Evolutionary conservation across 768 basidiomycete species (phyloP).

Genomic region (Sporobolomyces phaffii): DNA sequence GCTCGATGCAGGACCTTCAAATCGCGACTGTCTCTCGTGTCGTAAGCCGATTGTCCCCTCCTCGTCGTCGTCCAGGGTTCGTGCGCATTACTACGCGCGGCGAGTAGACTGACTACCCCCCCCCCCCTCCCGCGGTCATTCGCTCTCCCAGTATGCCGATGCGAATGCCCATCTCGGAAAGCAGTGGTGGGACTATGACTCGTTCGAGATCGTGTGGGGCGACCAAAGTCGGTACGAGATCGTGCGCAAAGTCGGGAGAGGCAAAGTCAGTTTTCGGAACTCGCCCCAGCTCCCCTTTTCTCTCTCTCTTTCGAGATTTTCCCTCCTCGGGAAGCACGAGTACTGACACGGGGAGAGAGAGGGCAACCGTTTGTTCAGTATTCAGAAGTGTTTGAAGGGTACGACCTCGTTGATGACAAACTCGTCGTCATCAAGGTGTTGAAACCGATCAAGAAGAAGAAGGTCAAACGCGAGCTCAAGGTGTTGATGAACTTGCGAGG

Average conservation of each 20-base stretch:
- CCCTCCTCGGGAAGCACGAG: no score
- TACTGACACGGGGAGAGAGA: no score
- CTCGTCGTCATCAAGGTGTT: constrained; percentile 36
- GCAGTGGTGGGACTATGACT: constrained; percentile 29
- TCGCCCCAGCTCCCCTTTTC: neutral
- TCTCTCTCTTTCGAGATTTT: neutral
- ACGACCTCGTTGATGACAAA: constrained; percentile 38
- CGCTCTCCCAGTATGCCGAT: constrained; percentile 24
- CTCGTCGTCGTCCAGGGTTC: no score
- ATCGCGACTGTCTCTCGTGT: constrained; percentile 1
- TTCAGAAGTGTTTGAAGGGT: constrained; percentile 38
- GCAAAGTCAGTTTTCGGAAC: constrained; percentile 13
- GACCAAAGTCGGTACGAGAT: constrained; percentile 37
- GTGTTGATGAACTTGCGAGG: constrained; percentile 93
- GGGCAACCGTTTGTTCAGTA: constrained; percentile 23
- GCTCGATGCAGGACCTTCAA: neutral
- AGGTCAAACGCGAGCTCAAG: constrained; percentile 95
- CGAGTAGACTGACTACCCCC: no score
- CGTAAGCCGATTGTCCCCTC: neutral
- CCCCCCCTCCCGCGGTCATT: no score
- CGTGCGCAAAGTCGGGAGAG: constrained; percentile 24
- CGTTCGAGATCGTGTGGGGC: neutral
- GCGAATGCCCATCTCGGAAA: constrained; percentile 16
- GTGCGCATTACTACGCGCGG: no score
- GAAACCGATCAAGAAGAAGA: constrained; percentile 38